phyloP scores from a whole-genome alignment of 2,329 filamentous ascomycete genomes.

The Rhinocladiella mackenziei region DNA sequence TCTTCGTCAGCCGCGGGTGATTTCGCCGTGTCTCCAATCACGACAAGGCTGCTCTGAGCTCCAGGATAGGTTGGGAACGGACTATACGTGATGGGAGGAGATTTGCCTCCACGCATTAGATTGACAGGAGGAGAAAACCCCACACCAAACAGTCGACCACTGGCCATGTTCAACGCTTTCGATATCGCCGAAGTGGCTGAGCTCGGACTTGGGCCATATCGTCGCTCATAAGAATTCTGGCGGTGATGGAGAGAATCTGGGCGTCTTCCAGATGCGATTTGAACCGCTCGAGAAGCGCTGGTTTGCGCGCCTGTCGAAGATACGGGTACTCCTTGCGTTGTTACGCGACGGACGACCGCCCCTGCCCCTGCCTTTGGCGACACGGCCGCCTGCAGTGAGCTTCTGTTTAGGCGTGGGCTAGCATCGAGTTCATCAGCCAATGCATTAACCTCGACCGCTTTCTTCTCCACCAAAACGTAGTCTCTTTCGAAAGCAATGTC shows the following conservation, averaged over 20 bases:
- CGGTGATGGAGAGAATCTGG: constrained; percentile 63
- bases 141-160: constrained; percentile 54
- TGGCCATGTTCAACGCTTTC: constrained; percentile 92
- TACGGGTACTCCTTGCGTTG: constrained; percentile 68
- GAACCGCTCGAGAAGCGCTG: constrained; percentile 67
- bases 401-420: constrained; percentile 62
- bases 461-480: constrained; percentile 93
- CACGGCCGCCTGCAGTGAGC: constrained; percentile 43
- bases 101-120: constrained; percentile 44
- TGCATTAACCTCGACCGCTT: constrained; percentile 92
- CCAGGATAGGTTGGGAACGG: constrained; percentile 83
- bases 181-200: constrained; percentile 88
- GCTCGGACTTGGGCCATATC: constrained; percentile 67
- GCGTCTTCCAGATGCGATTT: constrained; percentile 65
- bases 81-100: constrained; percentile 50
- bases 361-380: constrained; percentile 58
- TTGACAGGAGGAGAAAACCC: constrained; percentile 49
- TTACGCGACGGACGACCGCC: constrained; percentile 68
- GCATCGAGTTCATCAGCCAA: constrained; percentile 92
- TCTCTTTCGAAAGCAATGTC: constrained; percentile 89
- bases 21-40: constrained; percentile 60
- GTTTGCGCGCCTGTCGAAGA: constrained; percentile 67
- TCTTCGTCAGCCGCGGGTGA: constrained; percentile 71
- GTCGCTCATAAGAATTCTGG: constrained; percentile 74
- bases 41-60: constrained; percentile 64